Conservation (phyloP, 805 yeast genomes). For the Cyberlindnera nakhonratchasimensis region DNA sequence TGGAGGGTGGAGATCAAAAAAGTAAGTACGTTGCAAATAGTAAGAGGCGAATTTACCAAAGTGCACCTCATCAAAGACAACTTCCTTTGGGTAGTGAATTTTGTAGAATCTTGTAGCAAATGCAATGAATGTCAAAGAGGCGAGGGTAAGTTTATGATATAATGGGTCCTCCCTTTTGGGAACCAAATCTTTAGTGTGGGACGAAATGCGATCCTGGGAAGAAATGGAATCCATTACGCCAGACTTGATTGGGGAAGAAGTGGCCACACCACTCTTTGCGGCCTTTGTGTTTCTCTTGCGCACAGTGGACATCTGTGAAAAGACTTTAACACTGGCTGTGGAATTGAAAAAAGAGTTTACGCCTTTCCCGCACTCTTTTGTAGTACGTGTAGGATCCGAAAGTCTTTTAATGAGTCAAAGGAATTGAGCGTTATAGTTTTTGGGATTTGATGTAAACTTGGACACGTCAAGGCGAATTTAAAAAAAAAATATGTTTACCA, state of each 20-base stretch:
- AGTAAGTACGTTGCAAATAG: constrained; percentile 85
- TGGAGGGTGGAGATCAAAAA: constrained; percentile 97
- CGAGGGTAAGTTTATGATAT: constrained; percentile 44
- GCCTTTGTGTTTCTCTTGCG: constrained; percentile 15
- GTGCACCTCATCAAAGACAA: constrained; percentile 84
- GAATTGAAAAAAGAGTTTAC: no score
- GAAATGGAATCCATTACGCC: constrained; percentile 1
- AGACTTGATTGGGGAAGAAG: not conserved
- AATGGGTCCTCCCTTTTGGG: not conserved
- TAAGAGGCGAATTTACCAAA: constrained; percentile 84
- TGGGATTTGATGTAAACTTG: not conserved
- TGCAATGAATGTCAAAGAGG: constrained; percentile 61
- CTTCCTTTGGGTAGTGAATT: constrained; percentile 65
- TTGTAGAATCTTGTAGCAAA: constrained; percentile 62
- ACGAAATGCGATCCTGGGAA: not conserved
- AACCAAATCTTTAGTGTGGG: not conserved
- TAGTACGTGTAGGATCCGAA: no score
- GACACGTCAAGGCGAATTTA: not conserved
- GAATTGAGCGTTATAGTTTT: not conserved
- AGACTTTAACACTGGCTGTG: no score
- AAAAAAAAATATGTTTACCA: not conserved
- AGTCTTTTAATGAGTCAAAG: not conserved
- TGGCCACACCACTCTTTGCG: not conserved
- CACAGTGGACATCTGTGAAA: constrained; percentile 13
- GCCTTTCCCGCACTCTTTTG: no score